Evolutionary conservation across 176 grass and related monocot genomes (phyloP), one percentile per base, ranked within the genome.

Genomic region (Oryza glaberrima): DNA sequence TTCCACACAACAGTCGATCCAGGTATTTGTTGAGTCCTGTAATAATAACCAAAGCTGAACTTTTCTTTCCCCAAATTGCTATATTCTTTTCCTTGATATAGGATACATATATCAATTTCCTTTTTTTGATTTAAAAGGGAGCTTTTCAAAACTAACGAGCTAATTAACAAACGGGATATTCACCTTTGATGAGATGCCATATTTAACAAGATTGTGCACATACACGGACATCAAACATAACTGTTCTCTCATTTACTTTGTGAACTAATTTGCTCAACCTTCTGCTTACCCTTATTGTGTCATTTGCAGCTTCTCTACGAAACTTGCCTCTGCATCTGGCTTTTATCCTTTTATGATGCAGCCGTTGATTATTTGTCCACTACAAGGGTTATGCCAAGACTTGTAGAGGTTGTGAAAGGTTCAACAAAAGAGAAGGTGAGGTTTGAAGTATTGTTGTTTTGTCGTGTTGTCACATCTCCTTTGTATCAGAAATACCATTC

Each of bases 251-350:
- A 2, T 78, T 3, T 78, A 68, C 60, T 26, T 78, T 15, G 7
- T 86, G 68, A 51, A 78, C 60, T 86, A 77, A 73, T 73, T 78
- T 84, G 5, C 13, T 12, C 52, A 64, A 56, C 69, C 0, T 87
- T 35, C 43, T 83, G 25, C 82, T 96, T 76, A 16, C 67, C 56
- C 20, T 11, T 70, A 49, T 81, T 72, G 61, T 75, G 28, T 90
- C 35, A 72, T 82, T 58, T 88, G 81, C 94, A 99, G 96, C 91
- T 99, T 30, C 93, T 99, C 75, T 99, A 99, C 38, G 91, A 99
- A 89, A 99, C 94, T 61, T 96, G 91, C 83, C 94, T 99, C 70
- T 99, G 94, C 81, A 84, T 99, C 86, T 99, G 96, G 96, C 81
- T 99, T 45, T 94, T 99, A 78, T 99, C 96, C 11, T 99, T 87